A percentile compares a stretch with the other conserved stretches of the same genome.
phyloP scores from a whole-genome alignment of 176 grass and related monocot genomes.

The Aegilops umbellulata region DNA sequence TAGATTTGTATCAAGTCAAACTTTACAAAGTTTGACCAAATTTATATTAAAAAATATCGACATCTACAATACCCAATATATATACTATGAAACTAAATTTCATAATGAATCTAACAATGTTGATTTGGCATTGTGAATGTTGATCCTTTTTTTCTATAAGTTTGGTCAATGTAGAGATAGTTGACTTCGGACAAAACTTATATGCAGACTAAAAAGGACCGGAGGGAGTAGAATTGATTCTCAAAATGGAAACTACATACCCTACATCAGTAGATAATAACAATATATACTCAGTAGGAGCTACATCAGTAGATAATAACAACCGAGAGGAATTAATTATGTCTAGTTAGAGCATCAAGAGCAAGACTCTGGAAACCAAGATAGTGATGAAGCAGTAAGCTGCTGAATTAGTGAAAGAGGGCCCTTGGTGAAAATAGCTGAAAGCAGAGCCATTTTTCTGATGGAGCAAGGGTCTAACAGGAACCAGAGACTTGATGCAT shows the following conservation, averaged over 20 bases:
- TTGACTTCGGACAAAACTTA: too few relatives aligned
- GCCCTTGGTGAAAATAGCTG: too few relatives aligned
- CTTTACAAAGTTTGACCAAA: too few relatives aligned
- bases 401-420: neutral
- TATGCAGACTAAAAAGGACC: too few relatives aligned
- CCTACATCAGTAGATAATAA: neutral
- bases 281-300: neutral
- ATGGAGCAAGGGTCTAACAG: neutral
- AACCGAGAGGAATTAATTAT: neutral
- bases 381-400: neutral
- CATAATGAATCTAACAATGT: too few relatives aligned
- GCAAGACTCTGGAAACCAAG: neutral
- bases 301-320: neutral
- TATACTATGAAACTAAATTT: too few relatives aligned
- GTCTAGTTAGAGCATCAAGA: neutral
- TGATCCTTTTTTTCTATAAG: too few relatives aligned
- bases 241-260: neutral
- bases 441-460: constrained; percentile 3
- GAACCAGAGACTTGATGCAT: neutral
- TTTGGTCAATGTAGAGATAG: too few relatives aligned
- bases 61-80: too few relatives aligned
- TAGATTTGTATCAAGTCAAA: too few relatives aligned
- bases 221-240: neutral
- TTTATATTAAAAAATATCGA: too few relatives aligned
- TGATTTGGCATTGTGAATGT: too few relatives aligned